Evolutionary conservation across 2,329 filamentous ascomycete genomes (phyloP).

Genomic region (Ascochyta rabiei): DNA sequence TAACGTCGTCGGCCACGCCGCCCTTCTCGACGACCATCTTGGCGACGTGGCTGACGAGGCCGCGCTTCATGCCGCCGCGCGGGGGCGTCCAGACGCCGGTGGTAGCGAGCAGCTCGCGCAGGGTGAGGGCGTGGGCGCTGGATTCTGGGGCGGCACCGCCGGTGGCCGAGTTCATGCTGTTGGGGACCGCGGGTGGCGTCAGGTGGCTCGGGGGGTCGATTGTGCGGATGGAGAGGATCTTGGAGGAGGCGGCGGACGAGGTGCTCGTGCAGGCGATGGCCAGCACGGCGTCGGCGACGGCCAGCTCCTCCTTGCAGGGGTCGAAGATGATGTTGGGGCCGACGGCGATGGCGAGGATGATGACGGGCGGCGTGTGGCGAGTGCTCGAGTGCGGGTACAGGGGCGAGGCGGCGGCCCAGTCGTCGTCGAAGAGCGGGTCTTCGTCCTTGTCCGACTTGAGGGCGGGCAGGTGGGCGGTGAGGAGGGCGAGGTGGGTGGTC

Average conservation of each 20-base stretch:
- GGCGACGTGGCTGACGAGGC: slow-evolving; percentile 74
- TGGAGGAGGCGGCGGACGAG: slow-evolving; percentile 30
- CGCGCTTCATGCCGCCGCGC: slow-evolving; percentile 79
- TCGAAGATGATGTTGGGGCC: slow-evolving; percentile 93
- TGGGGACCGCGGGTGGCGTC: slow-evolving; percentile 56
- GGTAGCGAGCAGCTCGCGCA: slow-evolving; percentile 63
- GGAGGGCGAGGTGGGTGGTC: slow-evolving; percentile 90
- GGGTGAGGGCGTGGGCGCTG: slow-evolving; percentile 49
- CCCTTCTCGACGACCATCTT: slow-evolving; percentile 76
- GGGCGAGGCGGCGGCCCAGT: slow-evolving; percentile 84
- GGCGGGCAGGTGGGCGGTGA: slow-evolving; percentile 81
- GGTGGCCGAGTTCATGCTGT: slow-evolving; percentile 54
- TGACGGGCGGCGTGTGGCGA: slow-evolving; percentile 74
- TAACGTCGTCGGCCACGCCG: slow-evolving; percentile 83
- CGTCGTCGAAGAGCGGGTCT: slow-evolving; percentile 96
- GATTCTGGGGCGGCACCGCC: slow-evolving; percentile 48
- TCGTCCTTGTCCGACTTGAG: slow-evolving; percentile 91
- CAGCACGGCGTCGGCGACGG: slow-evolving; percentile 86
- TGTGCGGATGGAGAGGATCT: slow-evolving; percentile 54
- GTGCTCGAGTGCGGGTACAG: slow-evolving; percentile 66
- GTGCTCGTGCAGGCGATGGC: slow-evolving; percentile 74
- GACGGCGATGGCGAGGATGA: slow-evolving; percentile 85
- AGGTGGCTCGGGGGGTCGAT: slow-evolving; percentile 58
- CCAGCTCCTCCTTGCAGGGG: slow-evolving; percentile 86
- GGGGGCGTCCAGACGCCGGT: slow-evolving; percentile 84